Evolutionary conservation across 306 rosid genomes (phyloP).

Genomic region (Prinsepia uniflora): DNA sequence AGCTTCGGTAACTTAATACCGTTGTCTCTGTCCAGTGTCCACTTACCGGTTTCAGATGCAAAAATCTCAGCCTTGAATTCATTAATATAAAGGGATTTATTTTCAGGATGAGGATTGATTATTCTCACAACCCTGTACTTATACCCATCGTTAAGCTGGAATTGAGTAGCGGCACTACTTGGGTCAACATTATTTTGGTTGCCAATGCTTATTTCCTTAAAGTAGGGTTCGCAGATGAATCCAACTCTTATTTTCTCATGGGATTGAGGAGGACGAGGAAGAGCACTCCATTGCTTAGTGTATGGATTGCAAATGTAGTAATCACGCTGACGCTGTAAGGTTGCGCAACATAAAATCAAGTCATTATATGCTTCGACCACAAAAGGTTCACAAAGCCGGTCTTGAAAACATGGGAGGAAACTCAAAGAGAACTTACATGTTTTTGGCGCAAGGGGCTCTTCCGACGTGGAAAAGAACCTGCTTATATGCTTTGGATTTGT

Average conservation of each 20-base stretch:
- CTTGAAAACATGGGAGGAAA: not conserved
- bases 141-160: not conserved
- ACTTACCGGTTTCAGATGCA: not conserved
- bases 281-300: not conserved
- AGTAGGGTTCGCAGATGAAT: slow-evolving; percentile 6
- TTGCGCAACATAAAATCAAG: slow-evolving; percentile 1
- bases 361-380: not conserved
- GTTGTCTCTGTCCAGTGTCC: not conserved
- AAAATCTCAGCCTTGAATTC: not conserved
- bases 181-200: not conserved
- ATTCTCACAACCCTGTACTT: not conserved
- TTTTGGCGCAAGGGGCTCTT: not conserved
- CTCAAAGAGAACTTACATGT: not conserved
- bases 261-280: not conserved
- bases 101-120: not conserved
- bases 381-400: not conserved
- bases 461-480: not conserved
- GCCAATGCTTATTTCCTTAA: not conserved
- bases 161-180: not conserved
- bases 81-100: not conserved
- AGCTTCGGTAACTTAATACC: not conserved
- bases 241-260: not conserved
- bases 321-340: not conserved
- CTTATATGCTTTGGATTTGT: not conserved
- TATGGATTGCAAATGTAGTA: slow-evolving; percentile 1